Conservation (phyloP, 164 flowering plant genomes). For the Umbilicus rupestris region DNA sequence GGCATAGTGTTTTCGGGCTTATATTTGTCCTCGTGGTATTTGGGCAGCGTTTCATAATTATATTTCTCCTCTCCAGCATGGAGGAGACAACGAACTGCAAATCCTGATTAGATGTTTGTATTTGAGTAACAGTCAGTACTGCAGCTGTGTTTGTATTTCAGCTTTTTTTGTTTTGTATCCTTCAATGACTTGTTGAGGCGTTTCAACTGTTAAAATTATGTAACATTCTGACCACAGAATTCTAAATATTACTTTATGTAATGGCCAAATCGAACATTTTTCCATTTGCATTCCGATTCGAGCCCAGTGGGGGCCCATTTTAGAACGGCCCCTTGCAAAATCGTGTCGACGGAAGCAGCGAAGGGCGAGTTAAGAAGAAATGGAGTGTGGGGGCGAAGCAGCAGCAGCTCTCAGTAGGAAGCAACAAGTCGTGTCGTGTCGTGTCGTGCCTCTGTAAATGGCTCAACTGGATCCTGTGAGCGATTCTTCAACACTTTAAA, state of each 20-base stretch:
- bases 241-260: too few species aligned
- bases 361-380: background rate
- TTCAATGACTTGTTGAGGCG: too few species aligned
- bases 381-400: background rate
- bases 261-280: too few species aligned
- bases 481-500: background rate
- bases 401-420: background rate
- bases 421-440: background rate
- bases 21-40: background rate
- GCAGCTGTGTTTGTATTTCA: too few species aligned
- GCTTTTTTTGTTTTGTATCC: too few species aligned
- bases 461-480: background rate
- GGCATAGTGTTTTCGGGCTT: slow-evolving; percentile 22
- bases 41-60: background rate
- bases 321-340: background rate
- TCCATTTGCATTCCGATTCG: background rate
- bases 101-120: too few species aligned
- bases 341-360: background rate
- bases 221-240: too few species aligned
- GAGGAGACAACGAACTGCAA: too few species aligned
- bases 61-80: background rate
- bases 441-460: slow-evolving; percentile 1
- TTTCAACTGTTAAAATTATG: too few species aligned
- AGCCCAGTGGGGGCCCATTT: background rate
- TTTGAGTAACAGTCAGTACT: too few species aligned